Base-by-base conservation (phyloP, 371 early-diverging fungal genomes). In the Saksenaea vasiformis region DNA sequence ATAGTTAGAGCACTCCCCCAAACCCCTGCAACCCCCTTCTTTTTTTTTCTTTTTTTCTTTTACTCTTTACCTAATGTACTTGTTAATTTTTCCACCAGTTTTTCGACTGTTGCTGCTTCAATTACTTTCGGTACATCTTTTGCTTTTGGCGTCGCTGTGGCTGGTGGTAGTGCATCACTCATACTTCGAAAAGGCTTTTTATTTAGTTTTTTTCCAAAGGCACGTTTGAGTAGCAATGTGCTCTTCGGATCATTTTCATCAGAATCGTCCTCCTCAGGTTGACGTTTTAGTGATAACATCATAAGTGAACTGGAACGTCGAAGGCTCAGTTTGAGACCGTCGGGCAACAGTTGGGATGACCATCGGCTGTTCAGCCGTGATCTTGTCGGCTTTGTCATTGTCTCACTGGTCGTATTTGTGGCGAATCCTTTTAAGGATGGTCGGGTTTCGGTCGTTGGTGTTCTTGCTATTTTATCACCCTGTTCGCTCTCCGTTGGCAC, bases 91-190 rank as follows among this genome's bases (percentile, higher is more conserved):
- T 85, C 84, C 5, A 89, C 78, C 5, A 89, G 66, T 56, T 88
- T 87, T 47, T 87, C 86, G 17, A 86, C 76, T 0, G 86, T 83
- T 7, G 89, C 88, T 13, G 87, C 86, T 68, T 86, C 85, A 56
- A 89, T 76, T 1, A 81, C 82, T 55, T 74, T 72, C 11, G 77
- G 80, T 54, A 73, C 56, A 53, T 71, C 58, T 9, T 41, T 43
- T 36, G 57, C 19, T 13, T 41, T 59, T 22, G 54, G 44, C 17
- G 31, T 35, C 22, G 39, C 39, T n/a, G 39, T 39, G 3, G 39
- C 39, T n/a, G 39, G 26, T 22, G 51, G 51, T 47, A 47, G 22
- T 47, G 17, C 51, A 22, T 47, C 51, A 47, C 24, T 47, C 19
- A 22, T 22, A 22, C 17, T 47, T 9, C 22, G n/a, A 10, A 22